A percentile compares a stretch with the other conserved stretches of the same genome.
These are phyloP conservation scores for Leptographium wingfieldii DNA, from an alignment of 2,329 filamentous ascomycete genomes.

Conservation along the genomic window DNA sequence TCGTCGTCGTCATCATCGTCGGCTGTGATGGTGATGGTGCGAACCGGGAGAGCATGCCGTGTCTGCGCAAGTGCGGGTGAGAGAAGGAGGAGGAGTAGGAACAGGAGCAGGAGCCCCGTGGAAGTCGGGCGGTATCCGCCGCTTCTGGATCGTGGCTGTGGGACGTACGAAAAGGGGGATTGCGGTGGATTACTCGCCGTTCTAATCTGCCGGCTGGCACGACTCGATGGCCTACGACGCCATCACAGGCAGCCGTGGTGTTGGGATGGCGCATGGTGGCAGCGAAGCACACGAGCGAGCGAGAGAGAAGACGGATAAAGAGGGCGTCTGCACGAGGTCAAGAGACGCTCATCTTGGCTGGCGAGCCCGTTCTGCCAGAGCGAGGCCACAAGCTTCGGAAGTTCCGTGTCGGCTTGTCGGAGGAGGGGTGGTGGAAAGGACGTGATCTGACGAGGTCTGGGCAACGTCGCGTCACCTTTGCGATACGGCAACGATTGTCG, in stretches of 20 bases:
- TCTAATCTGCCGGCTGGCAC: not conserved
- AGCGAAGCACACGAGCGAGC: not conserved
- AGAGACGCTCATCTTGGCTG: slow-evolving; percentile 4
- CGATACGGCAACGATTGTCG: not conserved
- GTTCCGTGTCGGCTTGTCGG: too few species aligned
- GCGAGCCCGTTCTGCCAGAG: slow-evolving; percentile 4
- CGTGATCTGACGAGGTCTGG: not conserved
- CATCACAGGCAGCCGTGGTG: not conserved
- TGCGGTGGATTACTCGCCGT: not conserved
- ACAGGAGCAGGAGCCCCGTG: too few species aligned
- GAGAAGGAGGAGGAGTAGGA: not conserved
- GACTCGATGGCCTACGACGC: not conserved
- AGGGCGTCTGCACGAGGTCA: not conserved
- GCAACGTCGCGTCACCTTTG: not conserved
- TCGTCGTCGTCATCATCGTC: too few species aligned
- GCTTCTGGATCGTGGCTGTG: not conserved
- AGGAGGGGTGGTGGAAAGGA: not conserved
- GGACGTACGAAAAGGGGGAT: not conserved
- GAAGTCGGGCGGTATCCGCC: too few species aligned
- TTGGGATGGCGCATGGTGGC: not conserved
- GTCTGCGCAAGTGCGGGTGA: too few species aligned
- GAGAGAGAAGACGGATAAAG: not conserved
- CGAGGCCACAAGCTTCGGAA: not conserved
- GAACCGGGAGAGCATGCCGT: too few species aligned
- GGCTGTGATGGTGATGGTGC: too few species aligned